A percentile compares a stretch with the other conserved stretches of the same genome.
Evolutionary conservation across 2,329 filamentous ascomycete species (phyloP).

Genomic region (Rachicladosporium sp.): DNA sequence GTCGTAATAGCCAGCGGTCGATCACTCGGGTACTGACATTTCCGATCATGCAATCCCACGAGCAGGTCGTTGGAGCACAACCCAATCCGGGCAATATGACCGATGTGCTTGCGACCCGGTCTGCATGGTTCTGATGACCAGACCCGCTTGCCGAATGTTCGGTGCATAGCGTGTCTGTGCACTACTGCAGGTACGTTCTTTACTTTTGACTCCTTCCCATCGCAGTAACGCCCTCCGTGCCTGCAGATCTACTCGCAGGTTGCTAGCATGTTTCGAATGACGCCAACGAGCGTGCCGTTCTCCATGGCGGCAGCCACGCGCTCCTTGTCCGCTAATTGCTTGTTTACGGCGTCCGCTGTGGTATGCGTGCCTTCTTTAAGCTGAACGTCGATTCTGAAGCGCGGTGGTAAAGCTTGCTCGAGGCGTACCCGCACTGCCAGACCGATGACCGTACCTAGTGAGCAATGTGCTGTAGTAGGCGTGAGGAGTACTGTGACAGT

Average conservation of each 20-base stretch:
- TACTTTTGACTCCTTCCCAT: too few relatives aligned
- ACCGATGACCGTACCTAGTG: conserved; percentile 88
- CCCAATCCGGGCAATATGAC: too few relatives aligned
- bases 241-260: conserved; percentile 20
- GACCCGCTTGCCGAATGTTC: too few relatives aligned
- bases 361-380: conserved; percentile 96
- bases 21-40: too few relatives aligned
- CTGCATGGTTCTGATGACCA: too few relatives aligned
- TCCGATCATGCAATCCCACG: too few relatives aligned
- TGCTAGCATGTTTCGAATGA: conserved; percentile 79
- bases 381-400: conserved; percentile 81
- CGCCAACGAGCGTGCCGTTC: conserved; percentile 78
- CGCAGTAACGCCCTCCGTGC: too few relatives aligned
- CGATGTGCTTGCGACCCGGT: too few relatives aligned
- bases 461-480: conserved; percentile 94
- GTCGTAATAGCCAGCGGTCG: too few relatives aligned
- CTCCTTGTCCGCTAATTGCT: conserved; percentile 94
- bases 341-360: conserved; percentile 90
- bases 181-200: too few relatives aligned
- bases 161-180: too few relatives aligned
- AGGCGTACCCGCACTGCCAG: conserved; percentile 83
- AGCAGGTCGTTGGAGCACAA: too few relatives aligned
- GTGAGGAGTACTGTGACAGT: conserved; percentile 80
- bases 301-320: conserved; percentile 87
- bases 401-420: conserved; percentile 79